phyloP scores from a whole-genome alignment of 306 rosid species.

The Canavalia ensiformis region DNA sequence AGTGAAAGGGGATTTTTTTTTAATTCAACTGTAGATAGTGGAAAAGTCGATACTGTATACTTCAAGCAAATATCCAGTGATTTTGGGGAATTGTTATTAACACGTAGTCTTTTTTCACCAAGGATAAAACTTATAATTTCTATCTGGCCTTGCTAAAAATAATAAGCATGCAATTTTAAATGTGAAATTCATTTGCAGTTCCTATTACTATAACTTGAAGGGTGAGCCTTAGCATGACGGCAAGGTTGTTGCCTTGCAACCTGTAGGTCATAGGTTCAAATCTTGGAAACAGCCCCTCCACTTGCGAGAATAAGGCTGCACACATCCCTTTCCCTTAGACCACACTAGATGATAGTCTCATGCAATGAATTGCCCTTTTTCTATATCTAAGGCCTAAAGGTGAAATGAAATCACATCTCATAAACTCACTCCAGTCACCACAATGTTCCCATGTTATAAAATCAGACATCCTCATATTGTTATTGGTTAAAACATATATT shows the following conservation, averaged over 20 bases:
- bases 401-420: slow-evolving; percentile 32
- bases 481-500: slow-evolving; percentile 25
- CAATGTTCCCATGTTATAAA: neutral
- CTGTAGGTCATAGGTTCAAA: neutral
- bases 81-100: neutral
- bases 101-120: neutral
- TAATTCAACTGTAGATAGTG: slow-evolving; percentile 5
- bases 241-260: neutral
- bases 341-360: neutral
- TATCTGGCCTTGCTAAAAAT: neutral
- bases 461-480: slow-evolving; percentile 17
- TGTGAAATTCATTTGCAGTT: slow-evolving; percentile 27
- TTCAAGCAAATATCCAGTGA: slow-evolving; percentile 1
- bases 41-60: slow-evolving; percentile 11
- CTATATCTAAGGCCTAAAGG: neutral
- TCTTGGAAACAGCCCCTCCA: neutral
- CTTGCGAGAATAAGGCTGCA: neutral
- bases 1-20: slow-evolving; percentile 10
- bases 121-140: neutral
- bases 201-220: slow-evolving; percentile 2
- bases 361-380: neutral
- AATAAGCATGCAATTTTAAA: neutral
- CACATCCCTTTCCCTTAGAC: neutral
- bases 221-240: neutral
- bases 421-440: neutral